Conservation (phyloP, 1,139 yeast genomes). For the Candida frijolesensis region DNA sequence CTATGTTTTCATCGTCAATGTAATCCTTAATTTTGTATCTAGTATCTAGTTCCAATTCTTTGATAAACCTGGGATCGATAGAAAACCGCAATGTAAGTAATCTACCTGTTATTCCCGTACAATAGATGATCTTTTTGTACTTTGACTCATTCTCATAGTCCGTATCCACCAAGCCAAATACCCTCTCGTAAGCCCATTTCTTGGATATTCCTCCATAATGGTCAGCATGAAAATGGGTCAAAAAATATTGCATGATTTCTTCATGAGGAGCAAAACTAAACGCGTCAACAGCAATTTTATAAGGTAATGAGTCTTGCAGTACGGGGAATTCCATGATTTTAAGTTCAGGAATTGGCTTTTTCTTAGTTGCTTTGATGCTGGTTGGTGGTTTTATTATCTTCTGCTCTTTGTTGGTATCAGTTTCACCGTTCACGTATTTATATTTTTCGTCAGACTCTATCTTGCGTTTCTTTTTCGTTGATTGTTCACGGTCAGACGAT, state of each 20-base stretch:
- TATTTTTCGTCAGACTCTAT: conserved; percentile 17
- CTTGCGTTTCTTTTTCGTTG: conserved; percentile 19
- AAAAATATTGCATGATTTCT: conserved; percentile 52
- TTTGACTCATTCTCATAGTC: conserved; percentile 45
- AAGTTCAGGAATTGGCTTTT: conserved; percentile 53
- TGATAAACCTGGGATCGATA: conserved; percentile 54
- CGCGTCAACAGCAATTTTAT: conserved; percentile 66
- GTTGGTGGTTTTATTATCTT: conserved; percentile 27
- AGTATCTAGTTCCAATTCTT: conserved; percentile 46
- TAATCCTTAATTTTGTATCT: conserved; percentile 32
- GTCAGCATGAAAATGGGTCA: conserved; percentile 89
- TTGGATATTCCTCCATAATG: conserved; percentile 87
- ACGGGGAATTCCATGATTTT: conserved; percentile 52
- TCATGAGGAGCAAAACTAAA: conserved; percentile 56
- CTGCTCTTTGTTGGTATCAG: conserved; percentile 10
- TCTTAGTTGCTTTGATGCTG: conserved; percentile 17
- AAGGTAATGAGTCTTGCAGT: conserved; percentile 11
- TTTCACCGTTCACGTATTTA: conserved; percentile 18
- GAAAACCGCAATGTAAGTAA: conserved; percentile 57
- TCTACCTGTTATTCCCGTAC: conserved; percentile 68
- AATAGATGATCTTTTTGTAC: conserved; percentile 52
- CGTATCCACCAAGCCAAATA: conserved; percentile 28
- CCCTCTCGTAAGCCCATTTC: conserved; percentile 61
- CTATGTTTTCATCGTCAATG: conserved; percentile 9
- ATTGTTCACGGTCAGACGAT: conserved; percentile 3